These are phyloP conservation scores for Hymenoscyphus salicellus DNA, from an alignment of 2,329 filamentous ascomycete species.

Conservation along the genomic window DNA sequence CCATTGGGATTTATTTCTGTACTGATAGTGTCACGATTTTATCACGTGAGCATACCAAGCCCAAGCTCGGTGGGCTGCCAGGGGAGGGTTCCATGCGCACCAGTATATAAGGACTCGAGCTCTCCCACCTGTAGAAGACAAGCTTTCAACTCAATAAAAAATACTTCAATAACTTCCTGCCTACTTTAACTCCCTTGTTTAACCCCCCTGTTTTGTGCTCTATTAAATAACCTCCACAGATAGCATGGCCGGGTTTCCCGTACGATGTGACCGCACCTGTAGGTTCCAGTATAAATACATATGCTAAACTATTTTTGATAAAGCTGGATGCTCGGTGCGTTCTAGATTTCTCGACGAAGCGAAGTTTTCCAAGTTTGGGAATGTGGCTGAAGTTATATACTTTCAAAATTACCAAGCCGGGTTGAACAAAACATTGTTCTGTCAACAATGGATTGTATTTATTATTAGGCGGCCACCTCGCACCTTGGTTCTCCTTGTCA, in stretches of 20 bases:
- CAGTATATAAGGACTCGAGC: too few relatives aligned
- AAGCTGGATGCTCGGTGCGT: neutral
- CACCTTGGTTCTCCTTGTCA: neutral
- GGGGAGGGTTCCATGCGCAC: too few relatives aligned
- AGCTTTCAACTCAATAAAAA: too few relatives aligned
- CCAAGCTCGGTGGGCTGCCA: too few relatives aligned
- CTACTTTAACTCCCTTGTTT: too few relatives aligned
- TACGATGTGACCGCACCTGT: neutral
- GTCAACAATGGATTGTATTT: neutral
- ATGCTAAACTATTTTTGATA: neutral
- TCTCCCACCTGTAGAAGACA: too few relatives aligned
- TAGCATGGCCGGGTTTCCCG: neutral
- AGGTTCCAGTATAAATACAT: neutral
- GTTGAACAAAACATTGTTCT: neutral
- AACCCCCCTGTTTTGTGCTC: too few relatives aligned
- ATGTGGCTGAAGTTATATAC: neutral
- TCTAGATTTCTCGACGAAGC: neutral
- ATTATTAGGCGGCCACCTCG: neutral
- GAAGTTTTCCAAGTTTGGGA: neutral
- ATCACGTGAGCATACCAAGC: too few relatives aligned
- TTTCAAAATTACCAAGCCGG: too few relatives aligned
- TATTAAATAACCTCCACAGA: too few relatives aligned
- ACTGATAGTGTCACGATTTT: too few relatives aligned
- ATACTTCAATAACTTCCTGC: too few relatives aligned
- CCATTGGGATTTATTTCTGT: neutral